Percentiles rank a stretch among this genome's conserved stretches.
Conservation (phyloP, 352 stramenopile genomes). For the Globisporangium spinosum region DNA sequence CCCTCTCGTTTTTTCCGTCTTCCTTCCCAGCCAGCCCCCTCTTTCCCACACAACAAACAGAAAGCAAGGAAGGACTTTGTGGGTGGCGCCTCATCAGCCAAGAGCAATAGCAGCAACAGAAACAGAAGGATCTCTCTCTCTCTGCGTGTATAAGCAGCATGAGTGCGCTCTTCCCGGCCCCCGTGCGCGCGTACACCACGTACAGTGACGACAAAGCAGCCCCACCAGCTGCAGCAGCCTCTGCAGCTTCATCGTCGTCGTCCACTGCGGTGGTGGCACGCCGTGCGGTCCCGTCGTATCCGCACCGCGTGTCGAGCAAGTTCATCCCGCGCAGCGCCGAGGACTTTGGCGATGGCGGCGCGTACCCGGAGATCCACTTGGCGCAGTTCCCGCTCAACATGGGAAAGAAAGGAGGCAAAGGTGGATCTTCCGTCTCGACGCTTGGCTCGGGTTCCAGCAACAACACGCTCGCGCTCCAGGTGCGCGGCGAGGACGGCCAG, state of each 20-base stretch:
- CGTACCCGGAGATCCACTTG: conserved; percentile 98
- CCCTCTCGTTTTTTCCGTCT: not conserved
- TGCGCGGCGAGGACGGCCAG: conserved; percentile 88
- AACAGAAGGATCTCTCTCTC: not conserved
- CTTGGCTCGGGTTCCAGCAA: conserved; percentile 10
- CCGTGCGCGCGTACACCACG: conserved; percentile 68
- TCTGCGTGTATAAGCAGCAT: conserved; percentile 24
- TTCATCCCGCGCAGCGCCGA: conserved; percentile 60
- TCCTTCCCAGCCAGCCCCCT: not conserved
- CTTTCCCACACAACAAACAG: not conserved
- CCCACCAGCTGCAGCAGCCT: not conserved
- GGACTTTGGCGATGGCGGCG: conserved; percentile 97
- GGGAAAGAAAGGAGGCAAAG: conserved; percentile 84
- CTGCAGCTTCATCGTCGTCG: conserved; percentile 7
- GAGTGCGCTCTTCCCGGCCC: conserved; percentile 72
- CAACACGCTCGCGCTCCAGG: conserved; percentile 88
- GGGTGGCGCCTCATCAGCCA: not conserved
- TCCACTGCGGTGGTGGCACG: not conserved
- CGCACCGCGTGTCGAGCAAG: conserved; percentile 41
- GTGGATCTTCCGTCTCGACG: not conserved
- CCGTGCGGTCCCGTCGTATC: conserved; percentile 46
- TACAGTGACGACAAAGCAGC: conserved; percentile 40
- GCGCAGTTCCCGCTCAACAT: conserved; percentile 96
- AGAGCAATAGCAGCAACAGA: not conserved
- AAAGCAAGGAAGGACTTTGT: not conserved